Percentiles rank a stretch among this genome's conserved stretches.
These are phyloP conservation scores for Hypoxylon sp. DNA, from an alignment of 2,329 filamentous ascomycete genomes.

Conservation along the genomic window DNA sequence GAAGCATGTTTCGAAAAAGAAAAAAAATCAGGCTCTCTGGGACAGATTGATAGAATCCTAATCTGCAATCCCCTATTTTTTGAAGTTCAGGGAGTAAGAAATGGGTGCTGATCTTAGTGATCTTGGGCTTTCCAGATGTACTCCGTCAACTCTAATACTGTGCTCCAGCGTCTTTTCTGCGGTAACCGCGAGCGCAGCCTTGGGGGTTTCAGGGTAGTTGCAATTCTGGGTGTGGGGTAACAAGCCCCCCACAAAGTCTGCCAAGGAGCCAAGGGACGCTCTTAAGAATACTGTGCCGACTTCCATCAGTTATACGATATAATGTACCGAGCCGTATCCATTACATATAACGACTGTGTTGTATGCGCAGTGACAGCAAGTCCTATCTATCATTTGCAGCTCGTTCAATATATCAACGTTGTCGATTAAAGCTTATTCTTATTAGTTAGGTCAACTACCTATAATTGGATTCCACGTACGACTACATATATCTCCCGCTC, in stretches of 20 bases:
- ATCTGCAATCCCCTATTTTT: conserved; percentile 46
- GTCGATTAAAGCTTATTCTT: conserved; percentile 15
- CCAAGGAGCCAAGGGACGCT: conserved; percentile 14
- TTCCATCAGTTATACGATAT: conserved; percentile 17
- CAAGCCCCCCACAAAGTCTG: conserved; percentile 34
- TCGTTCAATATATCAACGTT: background rate
- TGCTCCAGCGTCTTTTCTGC: conserved; percentile 36
- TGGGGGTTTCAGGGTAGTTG: conserved; percentile 34
- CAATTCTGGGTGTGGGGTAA: conserved; percentile 39
- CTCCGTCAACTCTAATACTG: conserved; percentile 35
- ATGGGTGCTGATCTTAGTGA: conserved; percentile 34
- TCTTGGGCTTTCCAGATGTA: conserved; percentile 27
- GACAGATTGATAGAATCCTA: conserved; percentile 38
- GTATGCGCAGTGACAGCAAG: conserved; percentile 6
- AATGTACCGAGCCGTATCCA: conserved; percentile 36
- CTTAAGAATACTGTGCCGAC: conserved; percentile 18
- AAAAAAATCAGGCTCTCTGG: conserved; percentile 15
- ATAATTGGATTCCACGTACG: conserved; percentile 40
- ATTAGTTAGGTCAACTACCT: conserved; percentile 29
- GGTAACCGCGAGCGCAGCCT: conserved; percentile 41
- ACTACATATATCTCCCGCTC: conserved; percentile 21
- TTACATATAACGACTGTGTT: conserved; percentile 27
- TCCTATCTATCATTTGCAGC: conserved; percentile 20
- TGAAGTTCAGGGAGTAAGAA: conserved; percentile 37
- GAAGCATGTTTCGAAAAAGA: conserved; percentile 33